phyloP scores from a whole-genome alignment of 192 early-diverging fungal genomes.

The Coemansia sp. region DNA sequence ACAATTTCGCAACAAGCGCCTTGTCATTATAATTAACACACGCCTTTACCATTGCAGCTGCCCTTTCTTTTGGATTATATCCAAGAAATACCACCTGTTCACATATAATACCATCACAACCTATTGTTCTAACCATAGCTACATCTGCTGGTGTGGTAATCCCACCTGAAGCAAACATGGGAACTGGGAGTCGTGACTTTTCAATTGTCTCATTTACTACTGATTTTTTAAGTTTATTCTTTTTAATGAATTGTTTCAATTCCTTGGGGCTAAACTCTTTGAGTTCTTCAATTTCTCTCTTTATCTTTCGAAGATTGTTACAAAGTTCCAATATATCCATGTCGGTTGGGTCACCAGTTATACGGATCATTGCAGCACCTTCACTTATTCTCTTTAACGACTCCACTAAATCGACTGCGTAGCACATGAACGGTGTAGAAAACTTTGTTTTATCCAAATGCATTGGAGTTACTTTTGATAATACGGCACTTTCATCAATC shows the following conservation, averaged over 20 bases:
- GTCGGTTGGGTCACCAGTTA: conserved; percentile 89
- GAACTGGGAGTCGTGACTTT: conserved; percentile 93
- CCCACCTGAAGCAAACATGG: conserved; percentile 95
- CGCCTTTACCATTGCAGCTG: conserved; percentile 83
- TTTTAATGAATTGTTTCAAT: conserved; percentile 48
- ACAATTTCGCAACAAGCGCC: neutral
- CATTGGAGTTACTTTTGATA: conserved; percentile 64
- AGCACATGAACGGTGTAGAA: conserved; percentile 89
- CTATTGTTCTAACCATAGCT: conserved; percentile 93
- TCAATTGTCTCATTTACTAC: conserved; percentile 75
- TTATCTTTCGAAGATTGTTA: conserved; percentile 74
- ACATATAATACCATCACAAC: conserved; percentile 95
- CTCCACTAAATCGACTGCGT: conserved; percentile 81
- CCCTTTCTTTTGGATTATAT: conserved; percentile 81
- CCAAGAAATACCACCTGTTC: conserved; percentile 88
- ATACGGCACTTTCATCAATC: conserved; percentile 20
- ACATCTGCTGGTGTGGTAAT: conserved; percentile 94
- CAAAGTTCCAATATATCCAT: conserved; percentile 90
- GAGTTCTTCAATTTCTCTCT: conserved; percentile 74
- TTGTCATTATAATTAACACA: neutral
- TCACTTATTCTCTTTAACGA: conserved; percentile 87
- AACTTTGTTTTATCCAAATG: conserved; percentile 86
- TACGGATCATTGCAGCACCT: conserved; percentile 93
- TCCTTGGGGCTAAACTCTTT: too few relatives aligned
- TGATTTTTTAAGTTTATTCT: conserved; percentile 83